Evolutionary conservation across 306 rosid species (phyloP), one percentile per base, ranked within the genome.

Genomic region (Acacia crassicarpa): DNA sequence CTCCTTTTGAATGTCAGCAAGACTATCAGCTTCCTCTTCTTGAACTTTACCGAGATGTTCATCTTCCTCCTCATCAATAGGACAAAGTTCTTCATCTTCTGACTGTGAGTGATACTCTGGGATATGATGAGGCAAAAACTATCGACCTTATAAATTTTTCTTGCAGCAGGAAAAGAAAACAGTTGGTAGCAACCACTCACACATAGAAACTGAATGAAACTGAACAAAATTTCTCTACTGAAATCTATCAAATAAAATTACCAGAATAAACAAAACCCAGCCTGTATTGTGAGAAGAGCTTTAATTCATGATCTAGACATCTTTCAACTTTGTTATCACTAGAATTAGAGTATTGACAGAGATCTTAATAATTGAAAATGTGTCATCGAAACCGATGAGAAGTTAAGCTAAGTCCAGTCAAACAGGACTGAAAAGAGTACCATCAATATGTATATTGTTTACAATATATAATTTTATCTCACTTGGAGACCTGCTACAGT

Each of bases 101-200:
- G 91, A 91, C 72, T 90, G 77, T 80, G 92, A 76, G 17, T 90
- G 90, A 32, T 89, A 89, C 72, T 91, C 97, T 92, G 84, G 68
- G 66, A 87, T 75, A 83, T 76, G 53, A 68, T 23, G 59, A 61
- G 62, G 45, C 77, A 71, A 74, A 82, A 85, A 69, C 38, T 53
- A 48, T 33, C 86, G 81, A 67, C 76, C 32, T 83, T 77, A 82
- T 79, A n/a, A 69, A 41, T 15, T 72, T 66, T 75, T 67, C 66
- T 66, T 54, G 43, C 13, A 56, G 35, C 43, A 27, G 14, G 32
- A 19, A 43, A 0, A 33, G 15, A 40, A 54, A 74, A 46, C 65
- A 1, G 27, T 1, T 27, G 27, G 1, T 7, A 67, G 11, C 48
- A 67, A 32, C 71, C 74, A 68, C 68, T 56, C 54, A 68, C 74